These are phyloP conservation scores for Jacaranda mimosifolia DNA, from an alignment of 257 asterid genomes.

Conservation along the genomic window DNA sequence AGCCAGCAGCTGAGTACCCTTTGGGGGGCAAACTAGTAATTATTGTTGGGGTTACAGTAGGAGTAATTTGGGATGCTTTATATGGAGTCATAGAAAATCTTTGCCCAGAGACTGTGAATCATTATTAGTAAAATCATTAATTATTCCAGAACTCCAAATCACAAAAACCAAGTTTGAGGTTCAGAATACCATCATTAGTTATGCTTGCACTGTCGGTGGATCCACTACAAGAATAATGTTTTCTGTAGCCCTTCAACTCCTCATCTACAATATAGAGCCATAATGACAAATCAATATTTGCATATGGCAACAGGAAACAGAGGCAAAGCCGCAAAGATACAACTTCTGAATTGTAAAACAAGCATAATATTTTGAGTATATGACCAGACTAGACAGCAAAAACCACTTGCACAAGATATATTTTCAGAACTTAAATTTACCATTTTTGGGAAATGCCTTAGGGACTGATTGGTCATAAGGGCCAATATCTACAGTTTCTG, in stretches of 20 bases:
- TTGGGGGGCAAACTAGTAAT: constrained; percentile 60
- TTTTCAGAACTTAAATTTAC: constrained; percentile 44
- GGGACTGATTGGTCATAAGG: constrained; percentile 68
- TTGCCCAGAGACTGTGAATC: constrained; percentile 55
- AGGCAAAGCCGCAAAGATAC: neutral
- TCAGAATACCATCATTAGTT: constrained; percentile 51
- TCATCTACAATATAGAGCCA: constrained; percentile 52
- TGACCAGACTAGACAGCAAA: neutral
- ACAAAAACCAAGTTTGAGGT: constrained; percentile 25
- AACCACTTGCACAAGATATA: neutral
- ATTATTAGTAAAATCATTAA: constrained; percentile 22
- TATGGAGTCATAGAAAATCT: constrained; percentile 54
- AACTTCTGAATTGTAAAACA: neutral
- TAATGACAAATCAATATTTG: constrained; percentile 8
- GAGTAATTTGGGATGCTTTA: constrained; percentile 57
- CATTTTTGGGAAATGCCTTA: constrained; percentile 50
- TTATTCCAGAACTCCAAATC: neutral
- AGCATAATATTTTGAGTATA: neutral
- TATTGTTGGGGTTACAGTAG: constrained; percentile 62
- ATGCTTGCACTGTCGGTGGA: constrained; percentile 50
- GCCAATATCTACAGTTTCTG: constrained; percentile 77
- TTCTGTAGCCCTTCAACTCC: constrained; percentile 46
- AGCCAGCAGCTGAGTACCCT: constrained; percentile 67
- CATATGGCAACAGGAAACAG: neutral
- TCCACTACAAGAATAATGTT: constrained; percentile 49